These are phyloP conservation scores for Melaleuca alternifolia DNA, from an alignment of 345 rosid genomes.

Conservation along the genomic window DNA sequence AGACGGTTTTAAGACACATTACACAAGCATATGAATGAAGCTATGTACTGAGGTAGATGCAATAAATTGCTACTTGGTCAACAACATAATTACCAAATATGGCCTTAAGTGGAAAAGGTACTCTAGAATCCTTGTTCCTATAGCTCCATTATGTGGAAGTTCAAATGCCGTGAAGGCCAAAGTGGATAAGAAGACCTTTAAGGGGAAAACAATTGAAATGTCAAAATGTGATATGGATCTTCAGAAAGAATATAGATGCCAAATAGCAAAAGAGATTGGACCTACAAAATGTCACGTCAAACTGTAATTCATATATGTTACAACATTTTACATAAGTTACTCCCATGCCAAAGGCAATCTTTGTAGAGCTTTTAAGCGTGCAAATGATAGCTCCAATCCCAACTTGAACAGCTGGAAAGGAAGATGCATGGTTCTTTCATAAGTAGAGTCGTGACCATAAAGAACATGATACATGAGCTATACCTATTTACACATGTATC, in stretches of 20 bases:
- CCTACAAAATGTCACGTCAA: neutral
- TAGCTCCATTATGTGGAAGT: conserved; percentile 95
- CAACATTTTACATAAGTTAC: conserved; percentile 66
- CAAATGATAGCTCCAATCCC: conserved; percentile 98
- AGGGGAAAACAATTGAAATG: too few relatives aligned
- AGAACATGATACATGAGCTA: neutral
- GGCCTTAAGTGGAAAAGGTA: conserved; percentile 88
- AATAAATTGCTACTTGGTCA: neutral
- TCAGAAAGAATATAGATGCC: neutral
- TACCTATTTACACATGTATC: neutral
- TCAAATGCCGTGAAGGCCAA: conserved; percentile 96
- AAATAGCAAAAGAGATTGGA: neutral
- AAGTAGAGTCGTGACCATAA: neutral
- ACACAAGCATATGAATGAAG: neutral
- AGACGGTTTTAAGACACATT: neutral
- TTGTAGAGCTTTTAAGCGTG: conserved; percentile 95
- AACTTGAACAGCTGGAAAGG: conserved; percentile 85
- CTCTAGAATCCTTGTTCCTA: conserved; percentile 79
- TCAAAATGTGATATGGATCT: neutral
- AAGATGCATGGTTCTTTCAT: conserved; percentile 4
- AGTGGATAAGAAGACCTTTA: too few relatives aligned
- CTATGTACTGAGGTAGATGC: neutral
- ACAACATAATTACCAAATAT: conserved; percentile 53
- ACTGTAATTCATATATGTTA: neutral
- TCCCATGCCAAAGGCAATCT: conserved; percentile 87